phyloP scores from a whole-genome alignment of 1,139 yeast genomes.

The Suhomyces terraborum region DNA sequence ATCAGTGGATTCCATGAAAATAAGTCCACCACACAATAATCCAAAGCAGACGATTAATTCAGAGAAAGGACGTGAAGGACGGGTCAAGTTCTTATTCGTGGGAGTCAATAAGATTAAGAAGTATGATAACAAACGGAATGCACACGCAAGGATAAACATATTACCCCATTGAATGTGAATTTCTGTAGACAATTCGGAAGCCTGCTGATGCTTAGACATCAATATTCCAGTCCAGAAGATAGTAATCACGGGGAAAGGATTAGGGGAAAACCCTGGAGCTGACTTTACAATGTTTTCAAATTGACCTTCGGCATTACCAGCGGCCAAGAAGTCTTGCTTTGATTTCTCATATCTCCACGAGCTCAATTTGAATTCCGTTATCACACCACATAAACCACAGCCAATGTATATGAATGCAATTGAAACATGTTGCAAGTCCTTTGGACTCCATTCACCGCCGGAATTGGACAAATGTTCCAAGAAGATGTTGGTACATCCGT shows the following conservation, averaged over 20 bases:
- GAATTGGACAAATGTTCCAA: slow-evolving; percentile 78
- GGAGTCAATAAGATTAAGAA: slow-evolving; percentile 53
- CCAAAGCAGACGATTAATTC: slow-evolving; percentile 80
- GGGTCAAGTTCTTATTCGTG: slow-evolving; percentile 38
- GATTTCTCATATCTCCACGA: slow-evolving; percentile 51
- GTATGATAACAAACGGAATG: slow-evolving; percentile 72
- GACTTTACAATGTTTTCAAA: slow-evolving; percentile 39
- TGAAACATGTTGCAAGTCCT: slow-evolving; percentile 92
- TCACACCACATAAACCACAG: slow-evolving; percentile 86
- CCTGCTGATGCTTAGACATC: slow-evolving; percentile 94
- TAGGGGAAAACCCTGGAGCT: slow-evolving; percentile 76
- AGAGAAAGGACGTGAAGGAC: slow-evolving; percentile 68
- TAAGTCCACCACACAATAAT: slow-evolving; percentile 82
- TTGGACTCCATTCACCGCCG: slow-evolving; percentile 84
- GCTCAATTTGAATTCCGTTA: slow-evolving; percentile 63
- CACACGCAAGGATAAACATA: slow-evolving; percentile 73
- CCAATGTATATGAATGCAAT: slow-evolving; percentile 95
- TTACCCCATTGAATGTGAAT: slow-evolving; percentile 94
- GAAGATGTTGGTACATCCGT: slow-evolving; percentile 86
- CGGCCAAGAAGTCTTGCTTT: slow-evolving; percentile 23
- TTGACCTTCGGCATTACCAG: slow-evolving; percentile 2
- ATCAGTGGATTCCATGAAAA: slow-evolving; percentile 90
- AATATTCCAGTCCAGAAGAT: slow-evolving; percentile 96
- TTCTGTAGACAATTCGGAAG: slow-evolving; percentile 69
- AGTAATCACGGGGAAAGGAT: slow-evolving; percentile 91